phyloP scores from a whole-genome alignment of 768 basidiomycete genomes.

The Glaciozyma antarctica region DNA sequence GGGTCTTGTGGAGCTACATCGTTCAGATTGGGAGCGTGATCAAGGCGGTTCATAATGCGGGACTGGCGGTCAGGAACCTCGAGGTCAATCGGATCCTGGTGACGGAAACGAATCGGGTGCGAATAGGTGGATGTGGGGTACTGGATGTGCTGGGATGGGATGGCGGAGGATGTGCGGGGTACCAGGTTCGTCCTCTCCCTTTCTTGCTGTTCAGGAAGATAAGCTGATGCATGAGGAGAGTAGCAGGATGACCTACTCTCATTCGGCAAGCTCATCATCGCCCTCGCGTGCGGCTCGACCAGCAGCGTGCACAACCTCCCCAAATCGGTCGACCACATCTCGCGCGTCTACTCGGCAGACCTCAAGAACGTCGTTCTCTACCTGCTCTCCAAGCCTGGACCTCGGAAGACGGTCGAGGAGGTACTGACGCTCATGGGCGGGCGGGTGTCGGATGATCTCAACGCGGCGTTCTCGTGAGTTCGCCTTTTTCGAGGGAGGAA shows the following conservation, averaged over 20 bases:
- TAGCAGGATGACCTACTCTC: conserved; percentile 77
- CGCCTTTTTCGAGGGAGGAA: neutral
- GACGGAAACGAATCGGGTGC: conserved; percentile 80
- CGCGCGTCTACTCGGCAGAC: conserved; percentile 65
- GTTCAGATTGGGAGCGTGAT: conserved; percentile 60
- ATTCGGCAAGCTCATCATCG: conserved; percentile 75
- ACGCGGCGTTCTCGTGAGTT: conserved; percentile 66
- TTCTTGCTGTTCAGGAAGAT: conserved; percentile 27
- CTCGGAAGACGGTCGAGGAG: conserved; percentile 64
- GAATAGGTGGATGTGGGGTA: conserved; percentile 77
- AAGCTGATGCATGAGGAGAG: conserved; percentile 49
- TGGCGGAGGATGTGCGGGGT: conserved; percentile 48
- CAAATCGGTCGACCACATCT: conserved; percentile 65
- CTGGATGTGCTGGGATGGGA: conserved; percentile 77
- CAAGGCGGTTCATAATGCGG: conserved; percentile 71
- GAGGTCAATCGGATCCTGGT: conserved; percentile 80
- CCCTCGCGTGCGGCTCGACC: conserved; percentile 62
- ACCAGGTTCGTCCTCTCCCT: conserved; percentile 44
- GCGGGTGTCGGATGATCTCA: conserved; percentile 65
- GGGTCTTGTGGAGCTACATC: conserved; percentile 83
- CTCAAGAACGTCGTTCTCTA: conserved; percentile 70
- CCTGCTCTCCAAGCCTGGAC: conserved; percentile 58
- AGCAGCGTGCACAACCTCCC: conserved; percentile 56
- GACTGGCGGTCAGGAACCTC: conserved; percentile 67
- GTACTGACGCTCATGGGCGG: conserved; percentile 69